These are phyloP conservation scores for Gossypium longicalyx DNA, from an alignment of 345 rosid genomes.

Conservation along the genomic window DNA sequence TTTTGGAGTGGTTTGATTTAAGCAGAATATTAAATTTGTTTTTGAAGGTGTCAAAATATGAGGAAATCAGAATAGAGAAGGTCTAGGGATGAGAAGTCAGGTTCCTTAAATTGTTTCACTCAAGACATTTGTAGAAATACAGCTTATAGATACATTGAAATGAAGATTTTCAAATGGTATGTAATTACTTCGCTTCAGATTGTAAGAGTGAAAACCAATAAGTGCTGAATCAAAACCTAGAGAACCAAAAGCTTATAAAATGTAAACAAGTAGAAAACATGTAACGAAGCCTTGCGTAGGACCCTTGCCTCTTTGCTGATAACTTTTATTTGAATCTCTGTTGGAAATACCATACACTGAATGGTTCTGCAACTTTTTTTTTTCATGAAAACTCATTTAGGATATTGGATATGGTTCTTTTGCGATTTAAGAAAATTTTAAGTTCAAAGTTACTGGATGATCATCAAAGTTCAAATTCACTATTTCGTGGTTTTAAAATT, in stretches of 20 bases:
- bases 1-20: slow-evolving; percentile 1
- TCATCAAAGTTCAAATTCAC: neutral
- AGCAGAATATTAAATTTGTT: neutral
- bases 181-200: neutral
- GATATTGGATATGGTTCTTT: neutral
- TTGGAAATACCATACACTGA: neutral
- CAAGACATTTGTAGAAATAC: neutral
- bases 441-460: neutral
- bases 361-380: neutral
- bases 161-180: neutral
- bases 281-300: neutral
- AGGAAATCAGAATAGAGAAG: neutral
- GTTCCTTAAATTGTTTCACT: neutral
- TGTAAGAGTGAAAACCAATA: neutral
- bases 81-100: neutral
- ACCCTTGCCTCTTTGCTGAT: neutral
- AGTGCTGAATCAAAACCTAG: neutral
- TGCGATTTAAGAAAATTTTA: neutral
- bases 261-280: neutral
- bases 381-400: neutral
- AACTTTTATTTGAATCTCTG: neutral
- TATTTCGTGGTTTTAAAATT: neutral
- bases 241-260: neutral
- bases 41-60: neutral
- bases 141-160: neutral